Base-by-base conservation (phyloP, 2,329 filamentous ascomycete genomes). In the Colletotrichum spaethianum region DNA sequence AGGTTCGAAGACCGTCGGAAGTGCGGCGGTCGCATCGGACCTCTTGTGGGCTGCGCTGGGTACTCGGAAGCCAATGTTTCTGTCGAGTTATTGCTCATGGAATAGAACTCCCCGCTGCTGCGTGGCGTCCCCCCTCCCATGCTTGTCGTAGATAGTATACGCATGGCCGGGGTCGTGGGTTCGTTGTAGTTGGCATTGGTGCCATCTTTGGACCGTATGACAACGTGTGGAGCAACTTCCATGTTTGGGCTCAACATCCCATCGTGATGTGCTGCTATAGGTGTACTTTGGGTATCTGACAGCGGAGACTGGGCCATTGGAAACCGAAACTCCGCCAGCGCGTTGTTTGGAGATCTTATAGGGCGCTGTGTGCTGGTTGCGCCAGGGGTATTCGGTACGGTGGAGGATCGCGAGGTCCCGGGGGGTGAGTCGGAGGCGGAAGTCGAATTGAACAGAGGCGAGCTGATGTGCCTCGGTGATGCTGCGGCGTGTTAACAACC, bases 61-160 rank as follows among this genome's bases (percentile, higher is more conserved):
- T 97, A 97, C 81, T 98, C 96, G 0, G 96, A 99, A 14, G 93
- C 93, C 59, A 98, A 81, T 3, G 96, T 99, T 81, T 99, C 96
- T 20, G 93, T 94, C 8, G 96, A 98, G 78, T 98, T 93, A 80
- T 98, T 98, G 84, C 96, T 98, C 80, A 96, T 84, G 1, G 95
- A 95, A 81, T 98, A 98, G 77, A 98, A 97, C 78, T 99, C 96
- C 65, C 93, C 93, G 79, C 96, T 99, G 75, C 94, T 98, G 76
- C 96, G 88, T 31, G 94, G 95, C 36, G 96, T 98, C 5, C 90
- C 92, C 65, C 90, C 90, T 72, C 90, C 89, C 75, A 93, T 86
- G 76, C 94, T 97, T 20, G 93, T 92, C 40, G 93, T 92, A 3
- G 95, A 94, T 64, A 97, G 86, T 63, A 97, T 91, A 62, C 92